Conservation (phyloP, 768 basidiomycete genomes). For the Albatrellus ellisii region DNA sequence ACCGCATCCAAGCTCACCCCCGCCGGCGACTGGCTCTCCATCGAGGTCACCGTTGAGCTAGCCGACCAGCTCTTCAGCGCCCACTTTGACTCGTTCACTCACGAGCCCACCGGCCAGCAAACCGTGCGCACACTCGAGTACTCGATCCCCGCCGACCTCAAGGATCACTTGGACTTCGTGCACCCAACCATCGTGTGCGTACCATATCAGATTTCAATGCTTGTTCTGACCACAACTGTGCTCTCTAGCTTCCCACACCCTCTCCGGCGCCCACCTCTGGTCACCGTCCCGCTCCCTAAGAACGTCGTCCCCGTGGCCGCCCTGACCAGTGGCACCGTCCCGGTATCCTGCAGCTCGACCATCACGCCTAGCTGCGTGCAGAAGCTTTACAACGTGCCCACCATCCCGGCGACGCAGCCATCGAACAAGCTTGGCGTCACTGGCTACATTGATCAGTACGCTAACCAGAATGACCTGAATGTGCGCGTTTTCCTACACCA, state of each 20-base stretch:
- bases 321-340: neutral
- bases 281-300: neutral
- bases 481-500: neutral
- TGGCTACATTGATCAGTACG: constrained; percentile 13
- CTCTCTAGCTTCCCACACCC: constrained; percentile 2
- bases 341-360: constrained; percentile 1
- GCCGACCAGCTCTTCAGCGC: constrained; percentile 13
- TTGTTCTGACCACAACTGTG: too few relatives aligned
- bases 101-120: constrained; percentile 3
- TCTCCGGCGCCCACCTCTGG: constrained; percentile 1
- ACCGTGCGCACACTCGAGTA: constrained; percentile 14
- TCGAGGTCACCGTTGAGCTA: constrained; percentile 8
- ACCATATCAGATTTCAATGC: neutral
- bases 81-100: constrained; percentile 11
- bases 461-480: constrained; percentile 12
- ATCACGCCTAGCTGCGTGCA: constrained; percentile 16
- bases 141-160: constrained; percentile 11
- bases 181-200: constrained; percentile 11
- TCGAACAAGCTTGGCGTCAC: constrained; percentile 12
- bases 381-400: constrained; percentile 14
- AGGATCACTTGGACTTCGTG: constrained; percentile 10
- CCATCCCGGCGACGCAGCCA: constrained; percentile 2
- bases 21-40: constrained; percentile 19
- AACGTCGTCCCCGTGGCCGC: neutral
- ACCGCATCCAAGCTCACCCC: constrained; percentile 7